Percentiles rank a stretch among this genome's conserved stretches.
Evolutionary conservation across 495 filamentous ascomycete species (phyloP).

Genomic region (Cercophora scortea): DNA sequence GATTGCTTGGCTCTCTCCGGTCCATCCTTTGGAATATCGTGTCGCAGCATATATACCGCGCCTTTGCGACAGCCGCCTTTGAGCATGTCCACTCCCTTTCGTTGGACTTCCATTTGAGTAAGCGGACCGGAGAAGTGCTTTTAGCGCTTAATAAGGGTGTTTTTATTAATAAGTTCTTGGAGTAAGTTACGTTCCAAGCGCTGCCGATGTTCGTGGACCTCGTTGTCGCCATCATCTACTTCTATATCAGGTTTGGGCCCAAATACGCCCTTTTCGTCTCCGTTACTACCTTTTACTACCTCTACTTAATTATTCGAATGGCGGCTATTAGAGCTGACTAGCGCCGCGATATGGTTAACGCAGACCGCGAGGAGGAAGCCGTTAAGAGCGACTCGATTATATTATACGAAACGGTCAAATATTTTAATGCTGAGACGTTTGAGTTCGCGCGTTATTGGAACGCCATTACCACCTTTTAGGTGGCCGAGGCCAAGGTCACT

Average conservation of each 20-base stretch:
- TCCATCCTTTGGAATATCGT: slow-evolving; percentile 86
- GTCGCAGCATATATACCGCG: slow-evolving; percentile 86
- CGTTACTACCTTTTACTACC: slow-evolving; percentile 81
- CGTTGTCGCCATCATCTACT: slow-evolving; percentile 72
- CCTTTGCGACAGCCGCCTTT: slow-evolving; percentile 83
- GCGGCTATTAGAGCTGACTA: slow-evolving; percentile 85
- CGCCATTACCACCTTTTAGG: slow-evolving; percentile 70
- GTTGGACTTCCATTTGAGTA: slow-evolving; percentile 89
- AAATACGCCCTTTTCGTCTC: slow-evolving; percentile 82
- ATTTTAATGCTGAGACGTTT: slow-evolving; percentile 88
- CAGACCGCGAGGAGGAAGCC: slow-evolving; percentile 82
- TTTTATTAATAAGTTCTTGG: slow-evolving; percentile 88
- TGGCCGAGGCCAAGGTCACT: slow-evolving; percentile 72
- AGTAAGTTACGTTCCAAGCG: slow-evolving; percentile 86
- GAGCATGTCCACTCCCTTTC: slow-evolving; percentile 91
- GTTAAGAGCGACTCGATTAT: slow-evolving; percentile 96
- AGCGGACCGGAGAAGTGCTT: slow-evolving; percentile 87
- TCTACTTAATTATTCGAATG: slow-evolving; percentile 89
- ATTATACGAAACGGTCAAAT: slow-evolving; percentile 94
- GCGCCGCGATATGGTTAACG: slow-evolving; percentile 80
- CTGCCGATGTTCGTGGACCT: slow-evolving; percentile 89
- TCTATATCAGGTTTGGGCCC: slow-evolving; percentile 68
- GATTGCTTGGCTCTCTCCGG: slow-evolving; percentile 69
- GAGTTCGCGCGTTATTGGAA: slow-evolving; percentile 75
- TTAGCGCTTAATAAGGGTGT: slow-evolving; percentile 86